phyloP scores from a whole-genome alignment of 2,329 filamentous ascomycete genomes.

The Talaromyces rugulosus region DNA sequence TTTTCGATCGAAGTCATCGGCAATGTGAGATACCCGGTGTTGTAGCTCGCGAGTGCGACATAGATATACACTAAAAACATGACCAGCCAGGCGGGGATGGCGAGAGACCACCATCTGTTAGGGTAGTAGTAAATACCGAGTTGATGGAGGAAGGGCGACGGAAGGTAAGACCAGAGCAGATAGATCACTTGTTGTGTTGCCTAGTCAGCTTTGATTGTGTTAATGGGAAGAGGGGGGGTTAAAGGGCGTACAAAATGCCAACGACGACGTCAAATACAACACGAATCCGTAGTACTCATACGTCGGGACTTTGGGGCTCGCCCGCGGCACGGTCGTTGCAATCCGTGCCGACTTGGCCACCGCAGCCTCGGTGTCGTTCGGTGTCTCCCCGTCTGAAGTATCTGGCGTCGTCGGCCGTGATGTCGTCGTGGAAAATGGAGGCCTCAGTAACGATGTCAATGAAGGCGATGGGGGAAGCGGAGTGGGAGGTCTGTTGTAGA shows the following conservation, averaged over 20 bases:
- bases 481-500: slow-evolving; percentile 95
- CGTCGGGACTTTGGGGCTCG: slow-evolving; percentile 90
- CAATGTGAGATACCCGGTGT: slow-evolving; percentile 81
- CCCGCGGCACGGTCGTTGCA: slow-evolving; percentile 68
- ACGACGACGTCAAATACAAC: slow-evolving; percentile 81
- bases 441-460: slow-evolving; percentile 81
- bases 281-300: slow-evolving; percentile 99
- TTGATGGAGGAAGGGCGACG: slow-evolving; percentile 84
- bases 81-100: slow-evolving; percentile 84
- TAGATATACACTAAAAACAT: slow-evolving; percentile 90
- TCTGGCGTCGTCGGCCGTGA: slow-evolving; percentile 93
- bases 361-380: slow-evolving; percentile 56
- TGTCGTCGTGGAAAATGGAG: slow-evolving; percentile 60
- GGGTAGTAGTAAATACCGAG: slow-evolving; percentile 96
- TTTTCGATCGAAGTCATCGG: slow-evolving; percentile 77
- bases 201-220: background rate
- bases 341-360: slow-evolving; percentile 58
- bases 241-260: slow-evolving; percentile 62
- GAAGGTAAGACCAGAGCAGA: slow-evolving; percentile 81
- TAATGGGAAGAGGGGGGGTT: background rate
- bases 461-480: slow-evolving; percentile 90
- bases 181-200: slow-evolving; percentile 49
- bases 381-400: slow-evolving; percentile 76
- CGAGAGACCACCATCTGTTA: slow-evolving; percentile 95
- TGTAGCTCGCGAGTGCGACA: slow-evolving; percentile 85